phyloP scores from a whole-genome alignment of 2,329 filamentous ascomycete species.

The Ceratocystis lukuohia region DNA sequence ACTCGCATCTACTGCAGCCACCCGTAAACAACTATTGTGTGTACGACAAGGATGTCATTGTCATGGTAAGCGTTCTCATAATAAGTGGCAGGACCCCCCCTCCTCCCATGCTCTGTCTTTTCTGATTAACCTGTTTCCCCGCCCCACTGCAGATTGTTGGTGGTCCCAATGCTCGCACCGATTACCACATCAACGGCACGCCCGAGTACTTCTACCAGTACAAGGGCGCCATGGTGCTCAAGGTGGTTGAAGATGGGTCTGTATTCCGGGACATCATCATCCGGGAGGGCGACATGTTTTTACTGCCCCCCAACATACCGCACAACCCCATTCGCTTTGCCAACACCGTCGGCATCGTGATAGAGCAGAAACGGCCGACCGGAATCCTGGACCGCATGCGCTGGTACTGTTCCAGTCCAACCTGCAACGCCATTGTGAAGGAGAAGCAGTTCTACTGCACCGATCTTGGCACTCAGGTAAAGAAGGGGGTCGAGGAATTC shows the following conservation, averaged over 20 bases:
- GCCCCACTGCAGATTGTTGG: conserved; percentile 57
- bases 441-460: conserved; percentile 80
- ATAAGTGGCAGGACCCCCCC: background rate
- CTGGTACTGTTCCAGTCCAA: conserved; percentile 63
- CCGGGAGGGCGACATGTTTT: conserved; percentile 83
- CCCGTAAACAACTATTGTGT: conserved; percentile 97
- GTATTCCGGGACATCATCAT: conserved; percentile 76
- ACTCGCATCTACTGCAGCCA: conserved; percentile 81
- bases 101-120: conserved; percentile 8
- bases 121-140: background rate
- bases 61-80: conserved; percentile 46
- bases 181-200: conserved; percentile 96
- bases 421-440: conserved; percentile 60
- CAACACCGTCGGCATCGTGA: conserved; percentile 82
- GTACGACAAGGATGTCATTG: conserved; percentile 69
- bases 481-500: conserved; percentile 75
- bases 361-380: conserved; percentile 69
- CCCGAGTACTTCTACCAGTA: conserved; percentile 98
- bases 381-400: conserved; percentile 63
- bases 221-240: conserved; percentile 84
- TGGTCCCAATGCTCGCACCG: conserved; percentile 86
- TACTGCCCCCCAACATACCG: conserved; percentile 85
- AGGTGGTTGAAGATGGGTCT: conserved; percentile 67
- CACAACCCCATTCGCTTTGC: conserved; percentile 92
- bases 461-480: conserved; percentile 87